A percentile compares a stretch with the other conserved stretches of the same genome.
These are phyloP conservation scores for Limnanthes douglasii DNA, from an alignment of 345 rosid species.

Conservation along the genomic window DNA sequence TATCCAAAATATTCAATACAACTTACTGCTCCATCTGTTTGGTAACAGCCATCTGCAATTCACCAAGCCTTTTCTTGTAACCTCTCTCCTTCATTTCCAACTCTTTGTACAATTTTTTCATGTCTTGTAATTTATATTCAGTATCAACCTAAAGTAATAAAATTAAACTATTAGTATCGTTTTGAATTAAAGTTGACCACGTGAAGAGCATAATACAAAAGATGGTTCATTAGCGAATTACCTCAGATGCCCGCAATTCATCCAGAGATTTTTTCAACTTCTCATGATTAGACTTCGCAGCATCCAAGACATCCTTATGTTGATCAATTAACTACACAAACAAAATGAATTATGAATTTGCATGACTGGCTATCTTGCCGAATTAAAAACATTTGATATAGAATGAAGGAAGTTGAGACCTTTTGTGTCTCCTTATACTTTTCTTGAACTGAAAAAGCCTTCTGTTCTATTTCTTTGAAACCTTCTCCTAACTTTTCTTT, in stretches of 20 bases:
- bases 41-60: slow-evolving; percentile 47
- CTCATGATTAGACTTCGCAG: slow-evolving; percentile 54
- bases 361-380: background rate
- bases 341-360: slow-evolving; percentile 5
- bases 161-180: slow-evolving; percentile 6
- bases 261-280: slow-evolving; percentile 59
- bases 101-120: slow-evolving; percentile 60
- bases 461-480: slow-evolving; percentile 64
- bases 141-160: slow-evolving; percentile 68
- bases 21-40: slow-evolving; percentile 92
- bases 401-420: slow-evolving; percentile 23
- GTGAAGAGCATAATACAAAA: slow-evolving; percentile 6
- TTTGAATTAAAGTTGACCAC: slow-evolving; percentile 1
- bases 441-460: slow-evolving; percentile 85
- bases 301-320: slow-evolving; percentile 50
- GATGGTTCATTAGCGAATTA: slow-evolving; percentile 15
- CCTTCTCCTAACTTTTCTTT: slow-evolving; percentile 44
- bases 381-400: background rate
- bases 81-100: slow-evolving; percentile 69
- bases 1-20: slow-evolving; percentile 4
- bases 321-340: slow-evolving; percentile 54
- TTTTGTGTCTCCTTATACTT: slow-evolving; percentile 54
- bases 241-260: slow-evolving; percentile 82
- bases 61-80: slow-evolving; percentile 66
- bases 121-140: slow-evolving; percentile 60